Evolutionary conservation across 129 eudicot genomes (phyloP), one percentile per base, ranked within the genome.

Genomic region (Escallonia herrerae): DNA sequence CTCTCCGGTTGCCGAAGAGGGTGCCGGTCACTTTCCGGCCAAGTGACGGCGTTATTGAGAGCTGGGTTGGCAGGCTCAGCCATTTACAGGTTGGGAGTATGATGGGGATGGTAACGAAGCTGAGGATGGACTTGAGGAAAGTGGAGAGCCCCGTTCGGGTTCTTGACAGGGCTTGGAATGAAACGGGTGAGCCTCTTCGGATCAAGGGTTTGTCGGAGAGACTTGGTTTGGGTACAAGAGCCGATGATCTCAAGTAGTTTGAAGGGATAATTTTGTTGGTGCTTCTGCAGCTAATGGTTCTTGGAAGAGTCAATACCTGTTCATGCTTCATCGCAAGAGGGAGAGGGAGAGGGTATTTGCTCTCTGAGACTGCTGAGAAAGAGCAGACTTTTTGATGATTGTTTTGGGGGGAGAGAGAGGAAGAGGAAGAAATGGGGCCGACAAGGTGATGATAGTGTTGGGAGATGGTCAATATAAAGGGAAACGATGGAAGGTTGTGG

Each of bases 21-120:
- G 97, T 91, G 9, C 97, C 97, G 68, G 90, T 87, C 68, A 91
- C 90, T 76, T 82, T 87, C 40, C 95, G 81, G 63, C 84, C 79
- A 1, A 77, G 84, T 1, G 86, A 64, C 5, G 90, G 84, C 3
- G 90, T 72, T 15, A 73, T 58, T 10, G 87, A 68, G 64, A 76
- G 77, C 0, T 82, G 80, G 54, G 68, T 6, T 2, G 94, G 80
- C 39, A 82, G 22, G 42, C 38, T 60, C 3, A 85, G 81, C 80
- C 83, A 76, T 11, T 73, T 60, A 78, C 90, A 83, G 4, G 87
- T 70, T 33, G 96, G 90, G 44, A 86, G 58, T 40, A 81, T 61
- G 6, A 74, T 2, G 39, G 94, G 89, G 63, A 82, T 51, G 58
- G 84, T 67, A 61, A 84, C 74, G 39, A 84, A 45, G 51, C 72